Conservation (phyloP, 331 rosid species). For the Saraca asoca region DNA sequence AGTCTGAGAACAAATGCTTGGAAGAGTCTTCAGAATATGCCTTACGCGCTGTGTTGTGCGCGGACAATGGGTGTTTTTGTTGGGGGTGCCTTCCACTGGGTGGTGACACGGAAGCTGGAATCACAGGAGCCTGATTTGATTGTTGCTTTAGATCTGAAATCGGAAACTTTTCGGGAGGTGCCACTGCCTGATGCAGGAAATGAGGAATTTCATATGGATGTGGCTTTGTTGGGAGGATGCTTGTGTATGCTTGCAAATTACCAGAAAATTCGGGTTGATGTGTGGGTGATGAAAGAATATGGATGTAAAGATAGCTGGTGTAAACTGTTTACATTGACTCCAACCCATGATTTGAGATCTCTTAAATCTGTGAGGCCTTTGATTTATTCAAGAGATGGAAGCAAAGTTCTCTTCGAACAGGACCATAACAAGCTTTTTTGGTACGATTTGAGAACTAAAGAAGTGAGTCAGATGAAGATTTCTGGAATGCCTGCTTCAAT, state of each 20-base stretch:
- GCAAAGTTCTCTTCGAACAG: conserved; percentile 48
- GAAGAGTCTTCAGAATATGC: conserved; percentile 51
- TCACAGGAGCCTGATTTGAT: conserved; percentile 42
- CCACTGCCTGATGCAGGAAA: conserved; percentile 52
- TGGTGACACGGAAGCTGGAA: conserved; percentile 48
- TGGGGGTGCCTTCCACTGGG: conserved; percentile 61
- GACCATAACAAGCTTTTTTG: conserved; percentile 53
- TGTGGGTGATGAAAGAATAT: conserved; percentile 60
- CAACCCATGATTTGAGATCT: conserved; percentile 2
- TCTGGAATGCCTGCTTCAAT: conserved; percentile 37
- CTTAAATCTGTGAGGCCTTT: conserved; percentile 53
- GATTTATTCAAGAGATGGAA: conserved; percentile 43
- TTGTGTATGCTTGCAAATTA: conserved; percentile 53
- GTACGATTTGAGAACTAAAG: conserved; percentile 47
- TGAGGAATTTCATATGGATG: conserved; percentile 43
- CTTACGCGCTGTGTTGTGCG: conserved; percentile 50
- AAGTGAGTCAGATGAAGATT: conserved; percentile 29
- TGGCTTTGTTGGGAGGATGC: conserved; percentile 45
- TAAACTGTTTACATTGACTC: conserved; percentile 43
- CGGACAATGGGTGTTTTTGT: conserved; percentile 63
- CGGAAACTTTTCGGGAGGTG: conserved; percentile 48
- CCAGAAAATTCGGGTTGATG: conserved; percentile 30
- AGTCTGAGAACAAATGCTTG: conserved; percentile 51
- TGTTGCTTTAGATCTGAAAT: conserved; percentile 45
- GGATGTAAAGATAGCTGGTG: conserved; percentile 58